Evolutionary conservation across 441 rosid genomes (phyloP), one percentile per base, ranked within the genome.

Genomic region (Populus hybrid): DNA sequence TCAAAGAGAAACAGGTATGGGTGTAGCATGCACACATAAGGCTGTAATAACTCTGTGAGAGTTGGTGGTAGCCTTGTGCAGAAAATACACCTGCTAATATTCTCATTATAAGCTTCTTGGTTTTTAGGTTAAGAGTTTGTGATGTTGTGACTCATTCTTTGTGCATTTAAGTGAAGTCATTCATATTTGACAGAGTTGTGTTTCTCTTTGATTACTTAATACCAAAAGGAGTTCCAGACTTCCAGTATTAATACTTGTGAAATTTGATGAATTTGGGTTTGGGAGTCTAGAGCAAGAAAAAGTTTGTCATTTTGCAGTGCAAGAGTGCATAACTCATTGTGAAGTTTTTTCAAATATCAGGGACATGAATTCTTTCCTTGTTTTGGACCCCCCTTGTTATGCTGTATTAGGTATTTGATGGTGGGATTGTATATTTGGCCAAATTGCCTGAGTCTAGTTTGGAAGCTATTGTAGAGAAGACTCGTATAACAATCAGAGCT

Each of bases 91-190:
- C 1, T 40, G 26, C 9, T 64, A 23, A 24, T 74, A 18, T 69
- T 69, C 54, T 69, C 26, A 69, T 74, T 5, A 9, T 75, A 26
- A 75, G 46, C 28, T 75, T 40, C 70, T 20, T 66, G 72, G 46
- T 66, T 26, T 21, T 38, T 11, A 24, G 3, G 63, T 57, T 54
- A 1, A 11, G 1, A 30, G n/a, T 42, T 34, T 67, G 38, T 54
- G 30, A 11, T n/a, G 35, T 0, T 46, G 36, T n/a, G 61, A 10
- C 11, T 20, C 26, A 59, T 69, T 32, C 63, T 57, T n/a, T 57
- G 23, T 20, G 21, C 63, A 57, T 8, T 20, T 20, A 20, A 57
- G 21, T 57, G 63, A 57, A 57, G 10, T 57, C 63, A 7, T 57
- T 57, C 63, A 20, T 12, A 70, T 40, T 57, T 10, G n/a, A 20